Evolutionary conservation across 345 rosid species (phyloP), one percentile per base, ranked within the genome.

Genomic region (Theobroma cacao): DNA sequence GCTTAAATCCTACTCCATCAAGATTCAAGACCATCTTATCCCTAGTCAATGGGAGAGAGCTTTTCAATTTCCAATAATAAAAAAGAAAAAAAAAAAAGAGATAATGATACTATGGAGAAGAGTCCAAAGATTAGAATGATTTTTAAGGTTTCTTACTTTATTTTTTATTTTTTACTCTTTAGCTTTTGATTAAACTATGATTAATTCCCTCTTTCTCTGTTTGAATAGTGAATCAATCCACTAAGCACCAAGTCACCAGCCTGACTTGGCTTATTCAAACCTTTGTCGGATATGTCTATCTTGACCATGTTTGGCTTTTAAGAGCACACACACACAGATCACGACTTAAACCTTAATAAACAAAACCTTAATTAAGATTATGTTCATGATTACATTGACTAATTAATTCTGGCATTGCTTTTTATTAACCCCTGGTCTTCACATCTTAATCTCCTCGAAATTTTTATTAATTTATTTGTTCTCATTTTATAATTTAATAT

Each of bases 371-470:
- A 81, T 78, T 66, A 40, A 41, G 78, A 85, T 77, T 82, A 75
- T 78, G 75, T 56, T 74, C 47, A n/a, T 33, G 75, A 75, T 81
- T 80, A 60, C 67, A 68, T 38, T 48, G n/a, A n/a, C 69, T 15
- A 40, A 78, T 75, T 73, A 78, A 62, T 71, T n/a, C n/a, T 47
- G 59, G n/a, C 50, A 41, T 2, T n/a, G 40, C 24, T 17, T 60
- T 59, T 38, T 24, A 59, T 80, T 63, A 77, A 45, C 52, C n/a
- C n/a, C 47, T 68, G n/a, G 50, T 66, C 33, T 81, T 24, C 72
- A 84, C 89, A 82, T 89, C 89, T 89, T 87, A 81, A 85, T 85
- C 80, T 82, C 85, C 86, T 75, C 83, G 84, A 85, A 85, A 70
- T 73, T 55, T 78, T 60, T 3, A 3, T 60, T 73, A 22, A 66